phyloP scores from a whole-genome alignment of 2,329 filamentous ascomycete genomes.

The Scedosporium apiospermum region DNA sequence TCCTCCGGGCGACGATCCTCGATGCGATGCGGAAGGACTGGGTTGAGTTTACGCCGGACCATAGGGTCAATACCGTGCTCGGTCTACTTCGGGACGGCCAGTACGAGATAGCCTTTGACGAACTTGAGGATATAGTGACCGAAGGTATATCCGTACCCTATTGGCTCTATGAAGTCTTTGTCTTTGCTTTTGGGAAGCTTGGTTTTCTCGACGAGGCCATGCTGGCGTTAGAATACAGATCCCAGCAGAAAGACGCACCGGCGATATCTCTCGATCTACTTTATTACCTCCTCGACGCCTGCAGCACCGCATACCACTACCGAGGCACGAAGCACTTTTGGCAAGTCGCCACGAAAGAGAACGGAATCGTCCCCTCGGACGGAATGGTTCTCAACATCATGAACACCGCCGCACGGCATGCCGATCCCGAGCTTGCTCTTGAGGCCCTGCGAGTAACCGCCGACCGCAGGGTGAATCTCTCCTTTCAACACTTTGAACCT shows the following conservation, averaged over 20 bases:
- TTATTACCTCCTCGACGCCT: conserved; percentile 66
- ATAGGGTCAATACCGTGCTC: conserved; percentile 54
- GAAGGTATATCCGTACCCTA: conserved; percentile 44
- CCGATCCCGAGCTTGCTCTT: conserved; percentile 59
- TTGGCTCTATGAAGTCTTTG: conserved; percentile 74
- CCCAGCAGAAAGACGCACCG: conserved; percentile 17
- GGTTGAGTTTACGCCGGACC: conserved; percentile 40
- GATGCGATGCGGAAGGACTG: conserved; percentile 66
- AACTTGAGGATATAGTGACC: conserved; percentile 56
- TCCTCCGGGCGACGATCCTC: conserved; percentile 62
- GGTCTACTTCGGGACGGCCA: conserved; percentile 74
- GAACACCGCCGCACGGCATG: conserved; percentile 58
- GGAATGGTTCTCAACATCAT: conserved; percentile 61
- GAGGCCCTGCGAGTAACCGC: conserved; percentile 60
- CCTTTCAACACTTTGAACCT: conserved; percentile 67
- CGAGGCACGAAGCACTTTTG: conserved; percentile 62
- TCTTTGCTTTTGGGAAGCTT: conserved; percentile 61
- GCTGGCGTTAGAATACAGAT: conserved; percentile 52
- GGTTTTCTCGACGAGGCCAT: conserved; percentile 72
- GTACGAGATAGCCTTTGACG: conserved; percentile 68
- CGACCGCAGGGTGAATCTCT: conserved; percentile 46
- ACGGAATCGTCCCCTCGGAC: conserved; percentile 34
- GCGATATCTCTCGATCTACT: conserved; percentile 44
- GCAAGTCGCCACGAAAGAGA: conserved; percentile 46
- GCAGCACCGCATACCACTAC: conserved; percentile 54